Evolutionary conservation across 2,329 filamentous ascomycete species (phyloP).

Genomic region (Dactylonectria estremocensis): DNA sequence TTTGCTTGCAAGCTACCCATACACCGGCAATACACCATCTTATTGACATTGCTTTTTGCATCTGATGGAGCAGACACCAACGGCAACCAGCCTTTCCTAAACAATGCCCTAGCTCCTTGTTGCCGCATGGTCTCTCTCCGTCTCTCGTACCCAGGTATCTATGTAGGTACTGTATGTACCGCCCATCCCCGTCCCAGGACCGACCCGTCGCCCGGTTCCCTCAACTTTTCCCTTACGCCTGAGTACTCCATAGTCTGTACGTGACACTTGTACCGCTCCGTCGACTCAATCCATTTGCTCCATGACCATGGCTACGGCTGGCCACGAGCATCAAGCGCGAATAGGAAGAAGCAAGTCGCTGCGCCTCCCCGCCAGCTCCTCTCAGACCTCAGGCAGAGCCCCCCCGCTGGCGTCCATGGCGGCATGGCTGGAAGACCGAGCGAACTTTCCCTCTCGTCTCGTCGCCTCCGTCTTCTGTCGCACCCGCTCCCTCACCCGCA

Average conservation of each 20-base stretch:
- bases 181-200: slow-evolving; percentile 24
- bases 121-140: slow-evolving; percentile 38
- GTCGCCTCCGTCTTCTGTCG: slow-evolving; percentile 8
- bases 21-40: slow-evolving; percentile 23
- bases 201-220: slow-evolving; percentile 22
- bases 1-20: slow-evolving; percentile 14
- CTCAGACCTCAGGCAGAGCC: too few species aligned
- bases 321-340: slow-evolving; percentile 1
- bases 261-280: slow-evolving; percentile 17
- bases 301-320: neutral
- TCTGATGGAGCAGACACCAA: slow-evolving; percentile 37
- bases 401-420: neutral
- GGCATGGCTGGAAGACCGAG: slow-evolving; percentile 1
- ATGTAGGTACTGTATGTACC: slow-evolving; percentile 15
- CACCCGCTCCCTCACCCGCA: neutral
- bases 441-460: slow-evolving; percentile 1
- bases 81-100: slow-evolving; percentile 45
- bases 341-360: slow-evolving; percentile 12
- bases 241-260: slow-evolving; percentile 2
- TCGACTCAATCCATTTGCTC: neutral
- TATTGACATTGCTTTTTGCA: slow-evolving; percentile 34
- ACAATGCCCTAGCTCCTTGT: slow-evolving; percentile 34
- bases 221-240: slow-evolving; percentile 41
- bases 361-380: neutral
- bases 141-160: too few species aligned